Conservation (phyloP, 139 green algal genomes). For the Pycnococcus provasolii region DNA sequence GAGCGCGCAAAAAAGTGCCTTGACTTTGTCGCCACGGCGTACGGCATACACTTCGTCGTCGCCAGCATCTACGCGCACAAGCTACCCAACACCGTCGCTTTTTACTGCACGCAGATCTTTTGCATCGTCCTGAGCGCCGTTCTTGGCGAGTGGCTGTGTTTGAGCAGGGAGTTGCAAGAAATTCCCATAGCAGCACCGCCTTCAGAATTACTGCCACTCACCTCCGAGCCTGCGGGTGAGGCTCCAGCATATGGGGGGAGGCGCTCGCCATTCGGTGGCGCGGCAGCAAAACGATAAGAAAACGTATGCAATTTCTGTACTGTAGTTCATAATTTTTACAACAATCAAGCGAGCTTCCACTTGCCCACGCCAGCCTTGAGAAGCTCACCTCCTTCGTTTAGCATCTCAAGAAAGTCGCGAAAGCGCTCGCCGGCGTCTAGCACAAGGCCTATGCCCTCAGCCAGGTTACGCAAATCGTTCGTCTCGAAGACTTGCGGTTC, state of each 20-base stretch:
- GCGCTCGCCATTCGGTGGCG: neutral
- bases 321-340: no score
- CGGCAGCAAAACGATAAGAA: no score
- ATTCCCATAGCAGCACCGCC: slow-evolving; percentile 55
- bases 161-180: slow-evolving; percentile 74
- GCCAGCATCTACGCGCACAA: slow-evolving; percentile 39
- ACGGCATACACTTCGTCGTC: slow-evolving; percentile 63
- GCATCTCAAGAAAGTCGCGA: neutral
- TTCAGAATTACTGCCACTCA: neutral
- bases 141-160: slow-evolving; percentile 80
- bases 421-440: neutral
- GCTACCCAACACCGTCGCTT: slow-evolving; percentile 51
- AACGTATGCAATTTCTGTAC: no score
- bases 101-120: slow-evolving; percentile 58
- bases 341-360: no score
- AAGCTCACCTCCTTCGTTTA: neutral
- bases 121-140: slow-evolving; percentile 58
- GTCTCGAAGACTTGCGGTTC: neutral
- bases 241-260: neutral
- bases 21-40: slow-evolving; percentile 75
- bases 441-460: neutral
- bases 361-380: neutral
- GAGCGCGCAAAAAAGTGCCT: slow-evolving; percentile 90
- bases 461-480: neutral
- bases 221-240: neutral